Evolutionary conservation across 208 protist species (phyloP), one percentile per base, ranked within the genome.

Genomic region (Crithidia brevicula): DNA sequence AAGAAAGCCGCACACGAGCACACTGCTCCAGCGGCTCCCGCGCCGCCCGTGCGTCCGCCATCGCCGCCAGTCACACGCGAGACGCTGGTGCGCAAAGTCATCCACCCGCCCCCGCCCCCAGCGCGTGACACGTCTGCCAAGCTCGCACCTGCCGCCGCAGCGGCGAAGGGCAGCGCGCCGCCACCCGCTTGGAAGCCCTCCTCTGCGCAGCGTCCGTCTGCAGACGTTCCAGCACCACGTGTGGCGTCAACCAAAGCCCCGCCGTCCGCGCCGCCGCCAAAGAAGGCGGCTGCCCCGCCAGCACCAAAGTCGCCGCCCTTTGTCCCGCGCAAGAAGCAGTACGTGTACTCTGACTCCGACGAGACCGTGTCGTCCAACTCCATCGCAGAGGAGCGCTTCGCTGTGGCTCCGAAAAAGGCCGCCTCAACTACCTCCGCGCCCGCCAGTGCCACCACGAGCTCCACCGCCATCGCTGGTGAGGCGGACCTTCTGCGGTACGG

Each of bases 311-410:
- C 6, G 53, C 13, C 20, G 25, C 36, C 36, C 4, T 34, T 31
- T 3, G 18, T 63, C 16, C 13, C 20, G 4, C 11, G 25, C 18
- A 62, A 53, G 20, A 40, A 42, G 23, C 22, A 38, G 25, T 56
- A 40, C 27, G 33, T 33, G 18, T 64, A 72, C 66, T 31, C 54
- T 22, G 43, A 64, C 27, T 64, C 46, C 1, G 66, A 64, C 3
- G 40, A 51, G n/a, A 28, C 27, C 52, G 28, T 31, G 8, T 27
- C 27, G 11, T 43, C 50, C 61, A 36, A n/a, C 45, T 0, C 16
- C 3, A 27, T 13, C 42, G n/a, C 18, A 2, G 20, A 2, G 20
- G 15, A 16, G 30, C 15, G 27, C 38, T 9, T 18, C 40, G 13
- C 15, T 18, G 22, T n/a, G n/a, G n/a, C n/a, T n/a, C n/a, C n/a